These are phyloP conservation scores for Paraglomus brasilianum DNA, from an alignment of 192 early-diverging fungal genomes.

Conservation along the genomic window DNA sequence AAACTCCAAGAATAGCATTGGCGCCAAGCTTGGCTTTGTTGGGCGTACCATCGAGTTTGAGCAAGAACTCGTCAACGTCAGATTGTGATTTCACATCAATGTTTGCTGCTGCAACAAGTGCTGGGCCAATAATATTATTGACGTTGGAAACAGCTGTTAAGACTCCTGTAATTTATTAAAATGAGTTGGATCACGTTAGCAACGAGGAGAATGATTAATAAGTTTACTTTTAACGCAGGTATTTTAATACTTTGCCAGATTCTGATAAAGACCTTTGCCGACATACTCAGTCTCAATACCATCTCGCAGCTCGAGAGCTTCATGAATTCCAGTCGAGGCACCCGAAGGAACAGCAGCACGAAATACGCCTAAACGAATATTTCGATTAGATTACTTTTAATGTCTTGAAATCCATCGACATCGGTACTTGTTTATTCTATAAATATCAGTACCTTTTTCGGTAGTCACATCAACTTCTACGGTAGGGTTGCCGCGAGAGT, in stretches of 20 bases:
- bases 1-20: conserved; percentile 98
- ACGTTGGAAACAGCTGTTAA: conserved; percentile 88
- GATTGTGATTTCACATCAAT: conserved; percentile 85
- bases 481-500: conserved; percentile 99
- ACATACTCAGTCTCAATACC: conserved; percentile 78
- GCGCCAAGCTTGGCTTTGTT: conserved; percentile 98
- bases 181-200: conserved; percentile 1
- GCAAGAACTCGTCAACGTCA: conserved; percentile 87
- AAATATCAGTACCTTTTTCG: conserved; percentile 64
- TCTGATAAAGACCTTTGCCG: conserved; percentile 80
- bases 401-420: not conserved
- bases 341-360: conserved; percentile 97
- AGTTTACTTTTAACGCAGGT: not conserved
- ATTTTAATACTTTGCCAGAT: not conserved
- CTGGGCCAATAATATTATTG: conserved; percentile 85
- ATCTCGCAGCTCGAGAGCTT: conserved; percentile 98
- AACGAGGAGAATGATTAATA: not conserved
- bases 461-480: conserved; percentile 98
- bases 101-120: conserved; percentile 68
- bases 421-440: not conserved
- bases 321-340: conserved; percentile 98
- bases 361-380: conserved; percentile 69
- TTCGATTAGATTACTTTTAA: not conserved
- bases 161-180: conserved; percentile 61
- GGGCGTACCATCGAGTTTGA: conserved; percentile 88